These are phyloP conservation scores for Candida ficus DNA, from an alignment of 805 yeast species.

Conservation along the genomic window DNA sequence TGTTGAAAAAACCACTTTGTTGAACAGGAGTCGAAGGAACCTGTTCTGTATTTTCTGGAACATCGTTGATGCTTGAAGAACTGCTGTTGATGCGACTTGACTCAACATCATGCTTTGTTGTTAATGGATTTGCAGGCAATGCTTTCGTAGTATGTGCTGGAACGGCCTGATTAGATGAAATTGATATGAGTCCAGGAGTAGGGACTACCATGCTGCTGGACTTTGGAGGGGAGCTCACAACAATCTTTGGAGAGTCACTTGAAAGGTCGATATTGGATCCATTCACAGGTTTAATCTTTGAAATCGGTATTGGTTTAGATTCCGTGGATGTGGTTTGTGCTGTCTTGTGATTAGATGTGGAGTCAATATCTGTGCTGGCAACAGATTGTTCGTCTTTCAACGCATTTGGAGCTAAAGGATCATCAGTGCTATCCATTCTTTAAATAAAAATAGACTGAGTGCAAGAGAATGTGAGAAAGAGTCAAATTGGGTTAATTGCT, in stretches of 20 bases:
- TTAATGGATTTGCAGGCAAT: constrained; percentile 46
- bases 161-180: constrained; percentile 1
- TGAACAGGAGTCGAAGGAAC: constrained; percentile 16
- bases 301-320: not conserved
- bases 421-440: not conserved
- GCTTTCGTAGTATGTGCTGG: constrained; percentile 28
- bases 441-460: too few species aligned
- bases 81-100: constrained; percentile 15
- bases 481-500: too few species aligned
- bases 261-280: too few species aligned
- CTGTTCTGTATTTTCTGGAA: constrained; percentile 11
- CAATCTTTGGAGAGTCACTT: not conserved
- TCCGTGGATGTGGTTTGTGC: not conserved
- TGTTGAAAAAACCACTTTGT: constrained; percentile 18
- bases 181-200: constrained; percentile 4
- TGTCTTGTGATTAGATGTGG: not conserved
- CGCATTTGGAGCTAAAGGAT: not conserved
- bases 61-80: constrained; percentile 20
- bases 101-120: constrained; percentile 46
- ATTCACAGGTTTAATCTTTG: not conserved
- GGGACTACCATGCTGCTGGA: constrained; percentile 4
- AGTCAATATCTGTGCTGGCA: not conserved
- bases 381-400: not conserved
- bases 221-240: constrained; percentile 10
- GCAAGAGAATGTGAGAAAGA: too few species aligned